Evolutionary conservation across 2,329 filamentous ascomycete species (phyloP).

Genomic region (Verticillium tricorpus): DNA sequence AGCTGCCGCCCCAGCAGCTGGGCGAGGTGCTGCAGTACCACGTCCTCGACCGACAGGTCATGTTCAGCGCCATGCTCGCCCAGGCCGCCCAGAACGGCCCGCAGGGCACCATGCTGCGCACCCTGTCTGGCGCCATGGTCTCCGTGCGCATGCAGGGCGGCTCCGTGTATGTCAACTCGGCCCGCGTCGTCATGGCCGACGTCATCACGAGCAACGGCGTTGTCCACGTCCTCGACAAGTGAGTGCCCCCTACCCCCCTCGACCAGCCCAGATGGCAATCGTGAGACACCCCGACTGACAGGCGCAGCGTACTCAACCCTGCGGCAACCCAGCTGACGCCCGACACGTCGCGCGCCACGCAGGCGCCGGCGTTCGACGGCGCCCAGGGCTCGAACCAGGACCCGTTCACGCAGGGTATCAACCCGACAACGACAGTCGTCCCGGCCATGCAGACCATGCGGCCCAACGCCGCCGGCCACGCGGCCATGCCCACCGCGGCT

Average conservation of each 20-base stretch:
- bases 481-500: slow-evolving; percentile 12
- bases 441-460: slow-evolving; percentile 16
- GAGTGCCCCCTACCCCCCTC: slow-evolving; percentile 17
- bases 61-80: slow-evolving; percentile 48
- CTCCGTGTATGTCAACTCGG: slow-evolving; percentile 39
- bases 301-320: slow-evolving; percentile 51
- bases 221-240: slow-evolving; percentile 54
- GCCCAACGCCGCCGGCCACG: slow-evolving; percentile 9
- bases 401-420: slow-evolving; percentile 52
- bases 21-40: slow-evolving; percentile 50
- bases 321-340: slow-evolving; percentile 38
- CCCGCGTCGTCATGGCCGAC: slow-evolving; percentile 42
- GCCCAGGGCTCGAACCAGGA: slow-evolving; percentile 40
- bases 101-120: slow-evolving; percentile 52
- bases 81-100: slow-evolving; percentile 37
- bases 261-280: too few relatives aligned
- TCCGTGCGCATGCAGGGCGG: slow-evolving; percentile 46
- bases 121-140: slow-evolving; percentile 49
- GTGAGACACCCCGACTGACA: background rate
- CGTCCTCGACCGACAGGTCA: slow-evolving; percentile 48
- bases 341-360: slow-evolving; percentile 35
- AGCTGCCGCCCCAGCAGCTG: slow-evolving; percentile 15
- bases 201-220: slow-evolving; percentile 52
- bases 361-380: slow-evolving; percentile 48
- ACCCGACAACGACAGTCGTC: slow-evolving; percentile 19